A percentile compares a stretch with the other conserved stretches of the same genome.
phyloP scores from a whole-genome alignment of 352 stramenopile genomes.

The Pythium myriotylum region DNA sequence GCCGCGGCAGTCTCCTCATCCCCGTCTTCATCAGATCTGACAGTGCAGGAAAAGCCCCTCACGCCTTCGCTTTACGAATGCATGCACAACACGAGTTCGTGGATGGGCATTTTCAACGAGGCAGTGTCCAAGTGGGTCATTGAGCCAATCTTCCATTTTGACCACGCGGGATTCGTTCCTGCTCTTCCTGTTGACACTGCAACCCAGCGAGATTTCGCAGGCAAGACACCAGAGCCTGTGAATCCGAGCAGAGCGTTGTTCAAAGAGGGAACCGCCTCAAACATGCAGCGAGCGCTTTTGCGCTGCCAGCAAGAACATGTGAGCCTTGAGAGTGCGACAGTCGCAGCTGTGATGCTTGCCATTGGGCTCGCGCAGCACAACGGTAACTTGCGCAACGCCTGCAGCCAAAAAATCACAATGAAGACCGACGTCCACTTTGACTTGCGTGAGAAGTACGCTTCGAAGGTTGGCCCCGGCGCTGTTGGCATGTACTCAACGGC shows the following conservation, averaged over 20 bases:
- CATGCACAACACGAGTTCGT: slow-evolving; percentile 57
- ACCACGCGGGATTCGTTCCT: slow-evolving; percentile 50
- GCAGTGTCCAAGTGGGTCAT: slow-evolving; percentile 67
- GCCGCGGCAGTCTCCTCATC: slow-evolving; percentile 10
- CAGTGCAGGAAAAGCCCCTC: slow-evolving; percentile 29
- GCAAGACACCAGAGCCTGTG: slow-evolving; percentile 24
- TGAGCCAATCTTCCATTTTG: slow-evolving; percentile 61
- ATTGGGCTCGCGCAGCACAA: slow-evolving; percentile 41
- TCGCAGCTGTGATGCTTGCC: slow-evolving; percentile 47
- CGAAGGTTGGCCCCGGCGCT: slow-evolving; percentile 22
- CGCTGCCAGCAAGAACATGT: slow-evolving; percentile 44
- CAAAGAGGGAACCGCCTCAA: slow-evolving; percentile 37
- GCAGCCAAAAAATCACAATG: slow-evolving; percentile 15
- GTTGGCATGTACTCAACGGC: slow-evolving; percentile 55
- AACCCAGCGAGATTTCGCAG: slow-evolving; percentile 48
- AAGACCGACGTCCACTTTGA: slow-evolving; percentile 56
- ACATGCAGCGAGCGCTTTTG: slow-evolving; percentile 42
- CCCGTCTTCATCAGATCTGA: not conserved
- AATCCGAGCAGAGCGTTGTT: slow-evolving; percentile 63
- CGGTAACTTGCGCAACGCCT: slow-evolving; percentile 26
- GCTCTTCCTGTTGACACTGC: slow-evolving; percentile 38
- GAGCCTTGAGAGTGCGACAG: slow-evolving; percentile 47
- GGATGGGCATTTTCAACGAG: slow-evolving; percentile 52
- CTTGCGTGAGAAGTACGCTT: slow-evolving; percentile 36
- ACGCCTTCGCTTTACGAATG: slow-evolving; percentile 57